These are phyloP conservation scores for Anisodus tanguticus DNA, from an alignment of 257 asterid genomes.

Conservation along the genomic window DNA sequence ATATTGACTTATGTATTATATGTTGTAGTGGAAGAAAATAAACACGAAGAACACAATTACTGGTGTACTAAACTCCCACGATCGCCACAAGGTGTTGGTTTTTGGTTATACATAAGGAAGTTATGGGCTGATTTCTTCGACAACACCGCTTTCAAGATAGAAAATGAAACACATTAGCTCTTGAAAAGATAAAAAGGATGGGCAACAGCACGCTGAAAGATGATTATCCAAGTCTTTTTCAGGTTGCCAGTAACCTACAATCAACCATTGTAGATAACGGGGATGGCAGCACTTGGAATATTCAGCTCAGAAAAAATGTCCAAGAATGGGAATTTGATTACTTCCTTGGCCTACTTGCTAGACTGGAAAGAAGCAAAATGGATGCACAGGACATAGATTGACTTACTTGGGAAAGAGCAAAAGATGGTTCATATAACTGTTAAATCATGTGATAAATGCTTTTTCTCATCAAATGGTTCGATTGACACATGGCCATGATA, in stretches of 20 bases:
- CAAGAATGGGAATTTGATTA: background rate
- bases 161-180: too few species aligned
- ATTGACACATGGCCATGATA: background rate
- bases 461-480: background rate
- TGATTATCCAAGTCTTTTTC: too few species aligned
- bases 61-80: background rate
- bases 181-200: too few species aligned
- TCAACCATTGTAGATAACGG: too few species aligned
- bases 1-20: background rate
- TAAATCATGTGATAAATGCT: background rate
- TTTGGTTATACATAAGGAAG: too few species aligned
- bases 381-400: background rate
- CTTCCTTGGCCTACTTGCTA: background rate
- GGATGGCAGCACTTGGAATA: too few species aligned
- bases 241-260: too few species aligned
- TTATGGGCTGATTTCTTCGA: too few species aligned
- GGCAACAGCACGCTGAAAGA: too few species aligned
- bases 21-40: background rate
- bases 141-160: too few species aligned
- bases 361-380: background rate
- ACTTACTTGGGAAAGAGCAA: background rate
- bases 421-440: background rate
- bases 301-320: background rate
- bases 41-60: background rate
- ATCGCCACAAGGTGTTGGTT: background rate